Evolutionary conservation across 345 rosid genomes (phyloP), one percentile per base, ranked within the genome.

Genomic region (Hibiscus syriacus): DNA sequence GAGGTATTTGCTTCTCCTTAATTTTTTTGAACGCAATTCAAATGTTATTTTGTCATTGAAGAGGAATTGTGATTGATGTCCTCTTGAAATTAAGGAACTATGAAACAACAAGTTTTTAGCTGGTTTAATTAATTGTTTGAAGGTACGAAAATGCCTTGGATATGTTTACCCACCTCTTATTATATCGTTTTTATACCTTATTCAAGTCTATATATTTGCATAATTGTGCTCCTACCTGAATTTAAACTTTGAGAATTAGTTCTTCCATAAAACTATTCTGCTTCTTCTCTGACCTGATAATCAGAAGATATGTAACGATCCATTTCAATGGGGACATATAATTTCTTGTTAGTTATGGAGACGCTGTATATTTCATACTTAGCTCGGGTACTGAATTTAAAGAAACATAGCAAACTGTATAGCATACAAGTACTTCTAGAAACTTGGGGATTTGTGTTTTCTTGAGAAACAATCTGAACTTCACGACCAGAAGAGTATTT

Each of bases 1-100:
- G 70, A 90, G 94, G 98, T 92, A 84, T 48, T 70, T 14, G 19
- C 6, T 23, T 11, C 34, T 38, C 27, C 20, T 66, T 5, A 16
- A n/a, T 27, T 55, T 23, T 43, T 27, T 72, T 58, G 14, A 63
- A 43, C 11, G 26, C 19, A 36, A 26, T 43, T 43, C 53, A 43
- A 63, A 14, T 9, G 9, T 43, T 41, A 30, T 29, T 43, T 43
- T 20, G 26, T 48, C 41, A 5, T 53, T 43, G 26, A 36, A 38
- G 23, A 53, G n/a, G 49, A 13, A 14, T 38, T 34, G 32, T 6
- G 7, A 26, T 23, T 67, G 50, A 25, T 54, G 9, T 38, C 70
- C 45, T 23, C 22, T 38, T 34, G 70, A 67, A 38, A 39, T 30
- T 36, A 38, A 14, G 30, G 3, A 54, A 54, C 48, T 16, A 34